These are phyloP conservation scores for Lumnitzera racemosa DNA, from an alignment of 345 rosid genomes.

Conservation along the genomic window DNA sequence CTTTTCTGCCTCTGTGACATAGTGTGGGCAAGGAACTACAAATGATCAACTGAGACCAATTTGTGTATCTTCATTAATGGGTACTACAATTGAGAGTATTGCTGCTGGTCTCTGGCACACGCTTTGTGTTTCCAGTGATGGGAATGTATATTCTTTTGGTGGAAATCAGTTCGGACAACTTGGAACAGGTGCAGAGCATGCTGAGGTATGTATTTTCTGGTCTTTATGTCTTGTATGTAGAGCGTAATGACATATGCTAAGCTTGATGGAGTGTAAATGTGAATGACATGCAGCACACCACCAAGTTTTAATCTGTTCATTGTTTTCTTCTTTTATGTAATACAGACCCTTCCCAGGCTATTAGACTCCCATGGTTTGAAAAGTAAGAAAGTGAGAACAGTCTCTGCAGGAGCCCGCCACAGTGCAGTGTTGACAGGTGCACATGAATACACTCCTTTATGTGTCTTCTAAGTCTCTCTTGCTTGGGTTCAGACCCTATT, in stretches of 20 bases:
- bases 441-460: neutral
- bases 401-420: slow-evolving; percentile 86
- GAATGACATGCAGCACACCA: neutral
- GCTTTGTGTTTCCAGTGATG: slow-evolving; percentile 52
- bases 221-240: neutral
- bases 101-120: slow-evolving; percentile 92
- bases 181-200: slow-evolving; percentile 73
- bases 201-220: slow-evolving; percentile 37
- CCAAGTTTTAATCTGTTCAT: neutral
- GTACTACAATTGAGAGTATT: slow-evolving; percentile 36
- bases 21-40: slow-evolving; percentile 86
- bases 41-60: slow-evolving; percentile 66
- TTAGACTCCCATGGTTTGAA: slow-evolving; percentile 59
- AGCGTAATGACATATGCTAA: too few relatives aligned
- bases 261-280: too few relatives aligned
- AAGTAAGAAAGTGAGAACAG: slow-evolving; percentile 34
- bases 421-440: slow-evolving; percentile 64
- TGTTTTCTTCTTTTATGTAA: neutral
- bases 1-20: slow-evolving; percentile 1
- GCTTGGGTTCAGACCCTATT: neutral
- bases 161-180: slow-evolving; percentile 92
- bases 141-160: slow-evolving; percentile 60
- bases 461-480: neutral
- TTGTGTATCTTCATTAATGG: slow-evolving; percentile 41
- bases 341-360: slow-evolving; percentile 50